These are phyloP conservation scores for Fusarium phyllophilum DNA, from an alignment of 2,329 filamentous ascomycete genomes.

Conservation along the genomic window DNA sequence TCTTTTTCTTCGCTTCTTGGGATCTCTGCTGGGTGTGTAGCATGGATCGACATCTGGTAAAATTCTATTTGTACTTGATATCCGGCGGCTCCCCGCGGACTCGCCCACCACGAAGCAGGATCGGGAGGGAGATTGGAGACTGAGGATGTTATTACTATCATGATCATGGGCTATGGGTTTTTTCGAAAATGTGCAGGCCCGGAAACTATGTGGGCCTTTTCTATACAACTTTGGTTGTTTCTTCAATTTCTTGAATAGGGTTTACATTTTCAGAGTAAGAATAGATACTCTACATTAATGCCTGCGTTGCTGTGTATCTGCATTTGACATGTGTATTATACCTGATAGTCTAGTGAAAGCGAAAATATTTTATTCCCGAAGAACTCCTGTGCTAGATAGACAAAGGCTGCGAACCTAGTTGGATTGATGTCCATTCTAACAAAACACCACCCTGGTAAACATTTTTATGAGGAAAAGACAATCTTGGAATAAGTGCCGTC, in stretches of 20 bases:
- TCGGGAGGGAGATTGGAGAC: conserved; percentile 23
- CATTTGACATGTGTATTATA: not conserved
- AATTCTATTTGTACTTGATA: conserved; percentile 32
- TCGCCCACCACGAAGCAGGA: conserved; percentile 12
- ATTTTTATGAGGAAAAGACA: not conserved
- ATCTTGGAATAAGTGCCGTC: not conserved
- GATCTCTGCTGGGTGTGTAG: conserved; percentile 10
- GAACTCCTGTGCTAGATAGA: not conserved
- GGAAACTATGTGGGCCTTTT: conserved; percentile 32
- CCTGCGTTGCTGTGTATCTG: not conserved
- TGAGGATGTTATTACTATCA: conserved; percentile 36
- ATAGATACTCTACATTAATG: conserved; percentile 32
- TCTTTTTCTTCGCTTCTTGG: conserved; percentile 23
- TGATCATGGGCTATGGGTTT: conserved; percentile 44
- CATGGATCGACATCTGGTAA: conserved; percentile 17
- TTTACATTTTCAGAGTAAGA: conserved; percentile 34
- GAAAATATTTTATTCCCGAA: not conserved
- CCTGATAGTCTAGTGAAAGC: not conserved
- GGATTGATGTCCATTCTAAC: not conserved
- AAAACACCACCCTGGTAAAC: not conserved
- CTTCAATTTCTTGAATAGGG: conserved; percentile 41
- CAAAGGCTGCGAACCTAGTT: not conserved
- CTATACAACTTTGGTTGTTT: conserved; percentile 30
- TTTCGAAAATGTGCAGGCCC: conserved; percentile 32
- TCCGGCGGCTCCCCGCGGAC: conserved; percentile 12